These are phyloP conservation scores for Phylloporus rhodoxanthus DNA, from an alignment of 768 basidiomycete species.

Conservation along the genomic window DNA sequence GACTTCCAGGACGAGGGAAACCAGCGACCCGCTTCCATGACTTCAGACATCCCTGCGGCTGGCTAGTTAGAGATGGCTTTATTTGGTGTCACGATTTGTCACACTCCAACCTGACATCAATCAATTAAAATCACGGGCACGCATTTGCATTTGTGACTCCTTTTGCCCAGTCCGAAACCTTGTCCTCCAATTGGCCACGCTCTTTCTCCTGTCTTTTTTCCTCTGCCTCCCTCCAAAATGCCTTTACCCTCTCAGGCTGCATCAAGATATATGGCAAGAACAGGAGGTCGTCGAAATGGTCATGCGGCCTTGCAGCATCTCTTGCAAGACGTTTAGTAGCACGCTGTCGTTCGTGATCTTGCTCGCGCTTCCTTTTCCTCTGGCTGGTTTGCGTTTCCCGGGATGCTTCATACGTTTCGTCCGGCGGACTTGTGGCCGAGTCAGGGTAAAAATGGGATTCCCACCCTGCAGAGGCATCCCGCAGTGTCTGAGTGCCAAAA, in stretches of 20 bases:
- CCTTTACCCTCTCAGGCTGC: not conserved
- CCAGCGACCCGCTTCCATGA: constrained; percentile 39
- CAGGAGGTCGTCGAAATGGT: not conserved
- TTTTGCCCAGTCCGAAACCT: not conserved
- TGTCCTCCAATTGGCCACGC: not conserved
- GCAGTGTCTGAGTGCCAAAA: not conserved
- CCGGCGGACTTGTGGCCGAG: too few relatives aligned
- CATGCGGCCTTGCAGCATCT: not conserved
- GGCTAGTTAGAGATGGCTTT: not conserved
- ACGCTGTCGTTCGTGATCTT: too few relatives aligned
- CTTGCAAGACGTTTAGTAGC: not conserved
- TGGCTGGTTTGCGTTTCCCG: too few relatives aligned
- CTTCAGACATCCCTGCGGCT: constrained; percentile 8
- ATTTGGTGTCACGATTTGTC: not conserved
- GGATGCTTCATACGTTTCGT: too few relatives aligned
- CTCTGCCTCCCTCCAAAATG: not conserved
- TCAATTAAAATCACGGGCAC: too few relatives aligned
- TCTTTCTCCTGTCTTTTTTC: not conserved
- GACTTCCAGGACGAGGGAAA: constrained; percentile 73
- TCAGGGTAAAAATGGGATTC: not conserved
- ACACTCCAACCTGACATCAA: too few relatives aligned
- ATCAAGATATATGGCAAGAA: not conserved
- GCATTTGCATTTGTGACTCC: not conserved
- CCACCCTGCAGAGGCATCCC: not conserved
- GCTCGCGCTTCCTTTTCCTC: not conserved